phyloP scores from a whole-genome alignment of 2,329 filamentous ascomycete genomes.

The Phoma sp. region DNA sequence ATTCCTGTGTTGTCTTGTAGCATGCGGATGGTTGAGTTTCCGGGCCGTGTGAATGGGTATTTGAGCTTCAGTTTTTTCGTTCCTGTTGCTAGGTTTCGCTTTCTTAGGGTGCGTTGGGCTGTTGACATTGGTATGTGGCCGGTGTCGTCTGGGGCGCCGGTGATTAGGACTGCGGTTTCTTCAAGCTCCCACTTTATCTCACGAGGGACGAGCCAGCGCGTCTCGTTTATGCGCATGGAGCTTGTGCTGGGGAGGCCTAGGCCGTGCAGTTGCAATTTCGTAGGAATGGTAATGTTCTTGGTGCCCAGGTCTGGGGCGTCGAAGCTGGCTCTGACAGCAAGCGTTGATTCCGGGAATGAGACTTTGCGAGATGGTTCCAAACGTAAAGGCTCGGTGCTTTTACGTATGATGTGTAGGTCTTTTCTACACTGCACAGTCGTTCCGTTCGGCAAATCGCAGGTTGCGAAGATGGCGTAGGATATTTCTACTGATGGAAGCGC shows the following conservation, averaged over 20 bases:
- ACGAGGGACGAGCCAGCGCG: slow-evolving; percentile 10
- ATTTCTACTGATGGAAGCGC: slow-evolving; percentile 6
- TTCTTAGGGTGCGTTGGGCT: neutral
- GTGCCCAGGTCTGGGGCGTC: neutral
- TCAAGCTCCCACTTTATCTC: slow-evolving; percentile 13
- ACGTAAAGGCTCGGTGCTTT: neutral
- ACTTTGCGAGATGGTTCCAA: slow-evolving; percentile 14
- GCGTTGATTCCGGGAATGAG: slow-evolving; percentile 11
- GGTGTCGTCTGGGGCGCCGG: slow-evolving; percentile 7
- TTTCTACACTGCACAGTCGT: neutral
- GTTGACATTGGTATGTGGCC: slow-evolving; percentile 15
- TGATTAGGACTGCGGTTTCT: slow-evolving; percentile 6
- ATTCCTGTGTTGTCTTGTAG: neutral
- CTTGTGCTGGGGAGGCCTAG: slow-evolving; percentile 1
- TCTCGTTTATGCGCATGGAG: slow-evolving; percentile 11
- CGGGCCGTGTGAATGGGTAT: slow-evolving; percentile 6
- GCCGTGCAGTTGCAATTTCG: slow-evolving; percentile 8
- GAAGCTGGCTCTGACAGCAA: slow-evolving; percentile 10
- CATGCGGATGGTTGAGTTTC: slow-evolving; percentile 5
- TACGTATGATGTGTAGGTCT: slow-evolving; percentile 1
- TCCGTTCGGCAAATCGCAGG: neutral
- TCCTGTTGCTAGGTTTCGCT: slow-evolving; percentile 5
- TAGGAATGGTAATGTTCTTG: neutral
- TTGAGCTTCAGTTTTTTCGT: slow-evolving; percentile 14
- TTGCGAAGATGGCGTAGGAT: slow-evolving; percentile 10